Conservation (phyloP, 2,329 filamentous ascomycete species). For the Fusarium subtropicale region DNA sequence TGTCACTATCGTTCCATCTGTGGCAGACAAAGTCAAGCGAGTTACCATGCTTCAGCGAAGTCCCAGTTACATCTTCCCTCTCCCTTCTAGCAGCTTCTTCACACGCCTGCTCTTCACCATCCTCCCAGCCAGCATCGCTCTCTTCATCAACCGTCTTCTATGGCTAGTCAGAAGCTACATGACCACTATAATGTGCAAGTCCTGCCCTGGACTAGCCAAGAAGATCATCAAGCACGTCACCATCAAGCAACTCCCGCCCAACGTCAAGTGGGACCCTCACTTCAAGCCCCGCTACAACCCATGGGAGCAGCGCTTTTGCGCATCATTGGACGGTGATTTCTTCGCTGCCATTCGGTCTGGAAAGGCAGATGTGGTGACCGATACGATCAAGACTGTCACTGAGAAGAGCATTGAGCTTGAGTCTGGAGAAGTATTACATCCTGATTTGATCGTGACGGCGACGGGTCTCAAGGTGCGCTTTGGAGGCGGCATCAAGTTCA, state of each 20-base stretch:
- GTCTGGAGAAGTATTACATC: constrained; percentile 58
- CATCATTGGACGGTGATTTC: constrained; percentile 62
- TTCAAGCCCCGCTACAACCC: constrained; percentile 67
- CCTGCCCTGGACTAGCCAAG: constrained; percentile 60
- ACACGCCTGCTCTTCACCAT: constrained; percentile 52
- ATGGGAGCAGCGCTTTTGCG: constrained; percentile 77
- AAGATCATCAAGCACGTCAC: constrained; percentile 57
- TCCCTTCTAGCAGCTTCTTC: constrained; percentile 58
- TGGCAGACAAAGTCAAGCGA: constrained; percentile 66
- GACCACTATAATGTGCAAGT: constrained; percentile 60
- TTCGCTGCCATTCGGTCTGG: constrained; percentile 55
- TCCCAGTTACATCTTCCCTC: constrained; percentile 69
- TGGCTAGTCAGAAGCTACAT: constrained; percentile 59
- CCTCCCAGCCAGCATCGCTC: constrained; percentile 58
- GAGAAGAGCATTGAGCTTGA: constrained; percentile 57
- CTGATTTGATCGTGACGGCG: constrained; percentile 74
- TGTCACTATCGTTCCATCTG: constrained; percentile 71
- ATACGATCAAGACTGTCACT: constrained; percentile 59
- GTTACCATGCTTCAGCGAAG: constrained; percentile 79
- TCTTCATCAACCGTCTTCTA: constrained; percentile 59
- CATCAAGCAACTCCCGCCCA: constrained; percentile 59
- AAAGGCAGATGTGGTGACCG: constrained; percentile 58
- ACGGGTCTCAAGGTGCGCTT: constrained; percentile 70
- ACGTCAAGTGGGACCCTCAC: constrained; percentile 63
- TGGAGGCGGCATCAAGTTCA: constrained; percentile 63